phyloP scores from a whole-genome alignment of 2,329 filamentous ascomycete genomes.

The Fusarium tanahbumbuense region DNA sequence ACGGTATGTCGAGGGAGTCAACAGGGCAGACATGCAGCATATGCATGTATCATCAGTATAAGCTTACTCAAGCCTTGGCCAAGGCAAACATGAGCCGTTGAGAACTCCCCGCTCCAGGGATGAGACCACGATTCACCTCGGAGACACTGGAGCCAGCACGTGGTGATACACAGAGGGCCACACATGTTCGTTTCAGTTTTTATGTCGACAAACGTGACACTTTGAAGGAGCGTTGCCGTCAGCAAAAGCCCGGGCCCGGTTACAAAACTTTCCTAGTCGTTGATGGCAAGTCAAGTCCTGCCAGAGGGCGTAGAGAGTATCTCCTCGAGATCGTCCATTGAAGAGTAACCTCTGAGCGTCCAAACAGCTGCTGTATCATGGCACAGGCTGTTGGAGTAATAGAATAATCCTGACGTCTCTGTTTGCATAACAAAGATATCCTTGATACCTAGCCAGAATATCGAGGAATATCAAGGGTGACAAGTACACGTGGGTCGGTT shows the following conservation, averaged over 20 bases:
- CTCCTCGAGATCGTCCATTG: constrained; percentile 49
- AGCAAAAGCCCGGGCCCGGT: constrained; percentile 60
- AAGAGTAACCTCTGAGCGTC: constrained; percentile 58
- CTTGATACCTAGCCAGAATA: constrained; percentile 48
- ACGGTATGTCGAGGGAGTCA: constrained; percentile 42
- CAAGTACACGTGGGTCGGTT: neutral
- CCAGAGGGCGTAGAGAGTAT: neutral
- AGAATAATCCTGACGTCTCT: constrained; percentile 38
- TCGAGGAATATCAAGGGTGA: neutral
- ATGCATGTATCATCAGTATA: neutral
- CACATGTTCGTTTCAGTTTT: constrained; percentile 41
- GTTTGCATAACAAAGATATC: constrained; percentile 48
- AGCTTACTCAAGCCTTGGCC: constrained; percentile 52
- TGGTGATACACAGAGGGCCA: constrained; percentile 51
- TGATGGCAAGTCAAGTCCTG: neutral
- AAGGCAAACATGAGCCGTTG: constrained; percentile 52
- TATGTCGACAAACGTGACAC: neutral
- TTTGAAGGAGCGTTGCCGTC: constrained; percentile 46
- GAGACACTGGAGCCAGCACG: constrained; percentile 51
- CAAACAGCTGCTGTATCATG: constrained; percentile 42
- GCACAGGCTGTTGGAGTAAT: constrained; percentile 54
- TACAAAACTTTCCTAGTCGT: constrained; percentile 50
- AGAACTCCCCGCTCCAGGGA: constrained; percentile 54
- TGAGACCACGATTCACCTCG: constrained; percentile 53
- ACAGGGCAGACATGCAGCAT: neutral